These are phyloP conservation scores for Sporothrix brasiliensis DNA, from an alignment of 2,329 filamentous ascomycete genomes.

Conservation along the genomic window DNA sequence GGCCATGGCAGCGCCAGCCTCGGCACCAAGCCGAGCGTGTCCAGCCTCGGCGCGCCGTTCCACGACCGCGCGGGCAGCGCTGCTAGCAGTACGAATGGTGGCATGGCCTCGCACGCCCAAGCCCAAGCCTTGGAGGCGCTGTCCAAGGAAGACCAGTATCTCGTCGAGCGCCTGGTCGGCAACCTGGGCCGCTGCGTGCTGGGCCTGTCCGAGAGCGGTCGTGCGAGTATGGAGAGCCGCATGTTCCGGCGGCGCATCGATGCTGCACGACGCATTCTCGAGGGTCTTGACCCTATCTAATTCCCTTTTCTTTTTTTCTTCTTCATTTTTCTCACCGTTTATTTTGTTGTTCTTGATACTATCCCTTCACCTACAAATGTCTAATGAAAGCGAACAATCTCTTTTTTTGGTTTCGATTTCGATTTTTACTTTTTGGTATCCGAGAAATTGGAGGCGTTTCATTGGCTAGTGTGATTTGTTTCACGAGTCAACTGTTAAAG, in stretches of 20 bases:
- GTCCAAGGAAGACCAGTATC: slow-evolving; percentile 59
- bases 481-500: neutral
- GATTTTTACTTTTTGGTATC: neutral
- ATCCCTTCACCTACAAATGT: slow-evolving; percentile 3
- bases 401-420: neutral
- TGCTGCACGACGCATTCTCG: slow-evolving; percentile 70
- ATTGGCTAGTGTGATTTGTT: neutral
- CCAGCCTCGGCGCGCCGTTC: slow-evolving; percentile 28
- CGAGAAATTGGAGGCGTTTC: neutral
- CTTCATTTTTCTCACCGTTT: neutral
- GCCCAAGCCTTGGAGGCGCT: slow-evolving; percentile 50
- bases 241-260: slow-evolving; percentile 73
- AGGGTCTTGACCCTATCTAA: slow-evolving; percentile 59
- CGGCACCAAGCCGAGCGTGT: slow-evolving; percentile 31
- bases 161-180: slow-evolving; percentile 63
- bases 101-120: slow-evolving; percentile 22
- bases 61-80: slow-evolving; percentile 19
- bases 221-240: slow-evolving; percentile 60
- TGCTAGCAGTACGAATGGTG: neutral
- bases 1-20: slow-evolving; percentile 34
- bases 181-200: slow-evolving; percentile 64
- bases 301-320: neutral
- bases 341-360: neutral
- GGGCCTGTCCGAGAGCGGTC: slow-evolving; percentile 58
- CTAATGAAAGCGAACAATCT: slow-evolving; percentile 29